Percentiles rank a stretch among this genome's conserved stretches.
Conservation (phyloP, 108 stramenopile genomes). For the Pseudonitzschia multiseries region DNA sequence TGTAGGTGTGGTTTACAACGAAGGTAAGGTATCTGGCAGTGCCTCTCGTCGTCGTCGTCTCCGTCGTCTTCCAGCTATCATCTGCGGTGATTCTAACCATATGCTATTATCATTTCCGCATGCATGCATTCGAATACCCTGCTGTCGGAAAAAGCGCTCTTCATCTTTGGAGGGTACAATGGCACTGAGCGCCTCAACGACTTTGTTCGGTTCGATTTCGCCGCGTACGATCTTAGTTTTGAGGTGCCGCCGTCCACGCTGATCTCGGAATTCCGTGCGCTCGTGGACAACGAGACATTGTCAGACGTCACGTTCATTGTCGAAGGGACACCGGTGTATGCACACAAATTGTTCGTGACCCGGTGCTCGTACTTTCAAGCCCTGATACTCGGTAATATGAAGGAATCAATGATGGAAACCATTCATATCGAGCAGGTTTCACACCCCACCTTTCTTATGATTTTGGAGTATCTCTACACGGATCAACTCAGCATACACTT, state of each 20-base stretch:
- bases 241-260: conserved; percentile 83
- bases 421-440: conserved; percentile 68
- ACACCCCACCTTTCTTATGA: conserved; percentile 79
- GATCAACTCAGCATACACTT: conserved; percentile 83
- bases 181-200: conserved; percentile 92
- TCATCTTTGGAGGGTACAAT: conserved; percentile 95
- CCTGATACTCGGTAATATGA: conserved; percentile 89
- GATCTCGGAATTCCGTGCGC: conserved; percentile 75
- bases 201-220: conserved; percentile 80
- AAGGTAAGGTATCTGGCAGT: conserved; percentile 3
- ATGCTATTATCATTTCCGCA: no score
- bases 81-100: no score
- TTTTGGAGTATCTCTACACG: conserved; percentile 95
- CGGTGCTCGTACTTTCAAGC: conserved; percentile 93
- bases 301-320: conserved; percentile 94
- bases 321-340: conserved; percentile 80
- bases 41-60: background rate
- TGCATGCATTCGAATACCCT: no score
- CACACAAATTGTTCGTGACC: conserved; percentile 93
- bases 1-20: conserved; percentile 69
- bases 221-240: conserved; percentile 53
- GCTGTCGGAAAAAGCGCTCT: conserved; percentile 48
- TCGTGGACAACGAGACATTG: conserved; percentile 81
- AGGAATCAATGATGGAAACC: conserved; percentile 69
- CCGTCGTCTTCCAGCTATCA: no score